Evolutionary conservation across 495 filamentous ascomycete species (phyloP).

Genomic region (Ramalina intermedia): DNA sequence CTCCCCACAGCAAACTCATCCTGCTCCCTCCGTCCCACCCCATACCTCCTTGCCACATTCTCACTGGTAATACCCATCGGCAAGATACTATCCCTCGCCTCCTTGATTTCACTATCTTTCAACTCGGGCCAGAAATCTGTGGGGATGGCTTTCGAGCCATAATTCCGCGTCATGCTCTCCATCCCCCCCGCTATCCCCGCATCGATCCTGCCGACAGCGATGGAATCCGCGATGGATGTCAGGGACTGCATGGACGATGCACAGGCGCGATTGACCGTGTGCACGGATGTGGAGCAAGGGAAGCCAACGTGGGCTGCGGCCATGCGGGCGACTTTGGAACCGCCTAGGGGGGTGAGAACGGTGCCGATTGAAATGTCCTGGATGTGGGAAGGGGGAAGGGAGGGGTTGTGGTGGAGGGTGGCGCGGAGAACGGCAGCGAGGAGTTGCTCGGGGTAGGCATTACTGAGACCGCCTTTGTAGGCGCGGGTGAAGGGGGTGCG

Average conservation of each 20-base stretch:
- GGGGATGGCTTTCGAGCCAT: conserved; percentile 69
- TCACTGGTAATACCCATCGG: conserved; percentile 87
- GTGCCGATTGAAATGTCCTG: conserved; percentile 77
- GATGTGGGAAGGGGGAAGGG: conserved; percentile 55
- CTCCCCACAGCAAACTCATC: conserved; percentile 66
- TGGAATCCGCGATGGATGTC: conserved; percentile 52
- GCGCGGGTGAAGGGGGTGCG: conserved; percentile 76
- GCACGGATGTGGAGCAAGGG: conserved; percentile 56
- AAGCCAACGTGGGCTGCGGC: conserved; percentile 70
- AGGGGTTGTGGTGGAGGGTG: conserved; percentile 60
- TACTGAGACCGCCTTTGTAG: conserved; percentile 69
- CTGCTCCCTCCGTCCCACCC: conserved; percentile 59
- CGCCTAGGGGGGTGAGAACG: conserved; percentile 85
- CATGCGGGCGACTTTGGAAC: conserved; percentile 84
- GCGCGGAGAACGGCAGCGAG: conserved; percentile 70
- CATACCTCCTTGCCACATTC: conserved; percentile 72
- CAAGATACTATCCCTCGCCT: conserved; percentile 79
- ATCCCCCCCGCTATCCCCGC: conserved; percentile 80
- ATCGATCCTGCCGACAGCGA: conserved; percentile 54
- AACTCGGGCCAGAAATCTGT: conserved; percentile 64
- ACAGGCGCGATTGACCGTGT: conserved; percentile 82
- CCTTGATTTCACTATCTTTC: conserved; percentile 44
- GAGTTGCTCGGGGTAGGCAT: conserved; percentile 82
- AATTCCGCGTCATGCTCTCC: conserved; percentile 90
- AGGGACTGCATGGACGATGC: conserved; percentile 63